A percentile compares a stretch with the other conserved stretches of the same genome.
phyloP scores from a whole-genome alignment of 352 stramenopile genomes.

The Pythium dissotocum region DNA sequence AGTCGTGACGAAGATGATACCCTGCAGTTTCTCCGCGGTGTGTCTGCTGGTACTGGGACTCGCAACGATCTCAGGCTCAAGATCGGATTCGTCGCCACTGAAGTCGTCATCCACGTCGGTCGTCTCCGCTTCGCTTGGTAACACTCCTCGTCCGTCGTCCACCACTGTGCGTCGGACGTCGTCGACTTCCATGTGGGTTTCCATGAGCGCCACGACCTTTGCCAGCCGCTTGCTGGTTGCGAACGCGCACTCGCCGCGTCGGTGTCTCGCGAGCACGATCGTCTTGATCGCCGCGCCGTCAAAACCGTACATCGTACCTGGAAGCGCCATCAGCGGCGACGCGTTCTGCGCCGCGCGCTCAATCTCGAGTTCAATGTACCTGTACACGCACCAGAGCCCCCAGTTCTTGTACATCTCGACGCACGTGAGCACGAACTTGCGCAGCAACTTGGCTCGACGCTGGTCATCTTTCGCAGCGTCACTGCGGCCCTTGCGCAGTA shows the following conservation, averaged over 20 bases:
- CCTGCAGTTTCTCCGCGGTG: slow-evolving; percentile 37
- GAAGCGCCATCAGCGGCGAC: slow-evolving; percentile 53
- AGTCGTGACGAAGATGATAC: slow-evolving; percentile 86
- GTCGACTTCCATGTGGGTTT: slow-evolving; percentile 4
- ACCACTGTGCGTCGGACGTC: slow-evolving; percentile 12
- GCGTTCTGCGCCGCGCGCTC: slow-evolving; percentile 53
- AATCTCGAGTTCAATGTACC: slow-evolving; percentile 72
- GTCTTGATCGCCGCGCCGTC: slow-evolving; percentile 56
- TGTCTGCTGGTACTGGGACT: neutral
- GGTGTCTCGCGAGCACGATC: slow-evolving; percentile 37
- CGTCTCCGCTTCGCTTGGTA: neutral
- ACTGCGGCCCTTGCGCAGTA: slow-evolving; percentile 18
- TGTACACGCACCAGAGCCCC: slow-evolving; percentile 76
- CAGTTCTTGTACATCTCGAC: slow-evolving; percentile 61
- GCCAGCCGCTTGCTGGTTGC: slow-evolving; percentile 51
- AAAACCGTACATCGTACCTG: slow-evolving; percentile 56
- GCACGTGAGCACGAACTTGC: slow-evolving; percentile 62
- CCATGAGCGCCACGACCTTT: slow-evolving; percentile 62
- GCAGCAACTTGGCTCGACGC: slow-evolving; percentile 49
- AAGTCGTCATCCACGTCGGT: neutral
- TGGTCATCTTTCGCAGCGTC: slow-evolving; percentile 29
- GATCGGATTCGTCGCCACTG: slow-evolving; percentile 29
- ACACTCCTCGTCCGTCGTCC: slow-evolving; percentile 18
- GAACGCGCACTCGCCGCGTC: slow-evolving; percentile 43
- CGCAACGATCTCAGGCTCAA: neutral